These are phyloP conservation scores for Marasmius oreades DNA, from an alignment of 1,284 basidiomycete genomes.

Conservation along the genomic window DNA sequence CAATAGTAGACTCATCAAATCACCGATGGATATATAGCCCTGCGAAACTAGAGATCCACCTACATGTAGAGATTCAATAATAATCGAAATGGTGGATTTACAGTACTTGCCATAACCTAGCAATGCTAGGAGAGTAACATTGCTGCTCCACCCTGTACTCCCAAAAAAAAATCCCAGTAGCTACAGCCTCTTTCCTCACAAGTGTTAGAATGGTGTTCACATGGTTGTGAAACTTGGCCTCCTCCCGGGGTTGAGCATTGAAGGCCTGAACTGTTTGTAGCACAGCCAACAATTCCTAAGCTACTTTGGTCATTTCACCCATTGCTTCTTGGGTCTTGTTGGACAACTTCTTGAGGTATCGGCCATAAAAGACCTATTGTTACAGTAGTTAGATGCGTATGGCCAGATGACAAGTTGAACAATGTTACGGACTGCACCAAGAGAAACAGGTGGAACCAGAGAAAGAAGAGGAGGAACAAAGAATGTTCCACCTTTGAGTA, in stretches of 20 bases:
- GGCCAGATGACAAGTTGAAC: background rate
- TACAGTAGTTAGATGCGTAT: conserved; percentile 1
- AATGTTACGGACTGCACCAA: conserved; percentile 78
- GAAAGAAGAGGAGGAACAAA: too few relatives aligned
- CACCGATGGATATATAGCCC: conserved; percentile 87
- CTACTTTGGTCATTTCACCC: conserved; percentile 91
- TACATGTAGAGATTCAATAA: conserved; percentile 31
- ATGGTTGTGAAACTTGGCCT: conserved; percentile 62
- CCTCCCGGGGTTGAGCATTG: conserved; percentile 77
- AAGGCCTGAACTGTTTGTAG: conserved; percentile 92
- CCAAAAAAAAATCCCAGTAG: conserved; percentile 93
- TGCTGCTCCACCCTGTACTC: conserved; percentile 91
- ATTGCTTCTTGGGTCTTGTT: conserved; percentile 92
- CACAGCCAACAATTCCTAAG: conserved; percentile 90
- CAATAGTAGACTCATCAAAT: conserved; percentile 86
- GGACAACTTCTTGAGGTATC: conserved; percentile 90
- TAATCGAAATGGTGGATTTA: too few relatives aligned
- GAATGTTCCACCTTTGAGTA: too few relatives aligned
- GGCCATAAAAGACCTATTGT: conserved; percentile 84
- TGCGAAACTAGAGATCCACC: conserved; percentile 88
- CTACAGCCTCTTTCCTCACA: conserved; percentile 86
- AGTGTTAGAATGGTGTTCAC: conserved; percentile 73
- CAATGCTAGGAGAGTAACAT: conserved; percentile 85
- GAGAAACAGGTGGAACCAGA: conserved; percentile 91
- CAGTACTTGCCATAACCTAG: conserved; percentile 85